Evolutionary conservation across 2,329 filamentous ascomycete species (phyloP), one percentile per base, ranked within the genome.

Genomic region (Aschersonia sp.): DNA sequence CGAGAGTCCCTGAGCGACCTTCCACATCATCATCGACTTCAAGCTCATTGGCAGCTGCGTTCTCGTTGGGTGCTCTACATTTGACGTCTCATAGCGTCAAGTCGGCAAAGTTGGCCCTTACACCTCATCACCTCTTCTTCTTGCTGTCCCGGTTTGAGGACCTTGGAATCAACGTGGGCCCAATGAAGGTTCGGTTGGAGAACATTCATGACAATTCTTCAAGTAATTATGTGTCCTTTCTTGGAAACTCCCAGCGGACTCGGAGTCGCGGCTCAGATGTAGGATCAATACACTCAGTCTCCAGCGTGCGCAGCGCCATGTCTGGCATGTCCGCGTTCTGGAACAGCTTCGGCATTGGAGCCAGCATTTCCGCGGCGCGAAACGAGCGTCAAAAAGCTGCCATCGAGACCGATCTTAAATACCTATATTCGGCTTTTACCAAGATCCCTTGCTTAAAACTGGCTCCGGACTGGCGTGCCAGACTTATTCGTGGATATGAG

Each of bases 351-450:
- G 85, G 89, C 30, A 77, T 96, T 31, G 82, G 82, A 51, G 82
- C 85, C 43, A 85, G 83, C 65, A 87, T 87, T 58, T 82, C 85
- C 42, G 78, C 80, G 45, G 84, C 88, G 54, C 86, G 89, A 61
- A 86, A 82, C 38, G 92, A 96, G 65, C 89, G 88, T 61, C 88
- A 92, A 63, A 94, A 94, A 65, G 84, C 83, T 50, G 84, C 87
- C 43, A 68, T 92, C 48, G 82, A 92, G 61, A 80, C 84, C 49
- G 92, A 98, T 62, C 70, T 96, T 56, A 96, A 91, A 64, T 97
- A 98, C 63, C 74, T 98, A 35, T 98, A 96, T 69, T 97, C 92
- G 42, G 88, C 92, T 49, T 98, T 97, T 62, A 98, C 92, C 59
- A 98, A 97, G 69, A 94, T 98, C 43, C 92, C 92, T 0, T 95